Evolutionary conservation across 2,329 filamentous ascomycete species (phyloP), one percentile per base, ranked within the genome.

Genomic region (Colletotrichum neosansevieriae): DNA sequence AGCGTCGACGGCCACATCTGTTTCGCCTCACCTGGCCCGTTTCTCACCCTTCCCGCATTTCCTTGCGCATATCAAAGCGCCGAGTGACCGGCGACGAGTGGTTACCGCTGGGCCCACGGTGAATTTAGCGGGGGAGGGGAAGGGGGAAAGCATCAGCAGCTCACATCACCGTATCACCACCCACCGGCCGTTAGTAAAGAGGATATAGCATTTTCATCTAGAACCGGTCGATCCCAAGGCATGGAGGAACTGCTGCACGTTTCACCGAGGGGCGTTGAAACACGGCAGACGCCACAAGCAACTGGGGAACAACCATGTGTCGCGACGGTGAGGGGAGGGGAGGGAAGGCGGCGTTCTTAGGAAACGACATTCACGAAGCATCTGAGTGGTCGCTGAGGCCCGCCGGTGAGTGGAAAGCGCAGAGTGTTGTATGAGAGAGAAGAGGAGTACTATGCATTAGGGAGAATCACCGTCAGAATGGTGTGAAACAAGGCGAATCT

Each of bases 231-330:
- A 67, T 57, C 17, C 6, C 29, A 29, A 50, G 21, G 36, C 32
- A 10, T 19, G 58, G 40, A 47, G 19, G 12, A 34, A 17, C 2
- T 47, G 15, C 51, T 57, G 51, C 51, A 67, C 34, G 36, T 51
- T 57, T 47, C 5, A 17, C 50, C n/a, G 29, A 45, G 38, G 42
- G 13, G 44, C 21, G 40, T 50, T 50, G 63, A 40, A 34, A 42
- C 51, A 67, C 63, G 36, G n/a, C 58, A 67, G 63, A 57, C 50
- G 63, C 63, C 63, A 62, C 63, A 45, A 9, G 24, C 29, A 17
- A 24, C 24, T 29, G n/a, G 4, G 32, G 59, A 38, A 19, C 6
- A 13, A 42, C 19, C 29, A n/a, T 44, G 19, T 34, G 13, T 42
- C 5, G 19, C 29, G 56, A 59, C 56, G 54, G 62, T 44, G 54